Percentiles rank a stretch among this genome's conserved stretches.
Conservation (phyloP, 2,329 filamentous ascomycete genomes). For the Claviceps maximensis region DNA sequence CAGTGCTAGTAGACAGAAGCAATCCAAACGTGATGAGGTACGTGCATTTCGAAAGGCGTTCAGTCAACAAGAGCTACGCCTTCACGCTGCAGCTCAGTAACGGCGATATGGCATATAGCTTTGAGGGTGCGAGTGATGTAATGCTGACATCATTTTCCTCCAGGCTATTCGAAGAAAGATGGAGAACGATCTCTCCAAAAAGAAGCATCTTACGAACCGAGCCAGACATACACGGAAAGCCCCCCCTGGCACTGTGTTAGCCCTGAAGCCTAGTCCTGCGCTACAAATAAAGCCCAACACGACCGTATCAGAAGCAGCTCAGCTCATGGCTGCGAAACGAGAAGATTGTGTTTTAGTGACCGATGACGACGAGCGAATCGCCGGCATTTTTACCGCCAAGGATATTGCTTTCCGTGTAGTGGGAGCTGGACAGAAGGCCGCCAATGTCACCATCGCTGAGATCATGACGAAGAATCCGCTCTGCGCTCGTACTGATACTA, state of each 20-base stretch:
- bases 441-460: constrained; percentile 83
- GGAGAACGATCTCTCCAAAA: constrained; percentile 95
- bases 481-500: constrained; percentile 93
- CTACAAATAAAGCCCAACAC: constrained; percentile 95
- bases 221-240: constrained; percentile 83
- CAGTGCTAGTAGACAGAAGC: constrained; percentile 90
- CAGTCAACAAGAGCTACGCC: neutral
- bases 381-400: constrained; percentile 97
- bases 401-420: constrained; percentile 96
- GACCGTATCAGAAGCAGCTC: constrained; percentile 88
- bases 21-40: constrained; percentile 97
- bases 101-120: neutral
- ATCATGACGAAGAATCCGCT: constrained; percentile 99
- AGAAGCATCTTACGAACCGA: constrained; percentile 69
- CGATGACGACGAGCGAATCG: constrained; percentile 93
- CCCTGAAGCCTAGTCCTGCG: constrained; percentile 86
- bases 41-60: constrained; percentile 17
- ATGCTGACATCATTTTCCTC: constrained; percentile 5
- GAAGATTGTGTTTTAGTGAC: constrained; percentile 97
- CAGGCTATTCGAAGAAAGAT: constrained; percentile 95
- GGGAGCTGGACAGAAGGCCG: constrained; percentile 76
- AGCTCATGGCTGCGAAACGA: constrained; percentile 96
- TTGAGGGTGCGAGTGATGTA: neutral
- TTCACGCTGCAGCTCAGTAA: neutral
- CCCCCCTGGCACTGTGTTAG: constrained; percentile 88